Conservation (phyloP, 139 green algal genomes). For the Tetradesmus obliquus region DNA sequence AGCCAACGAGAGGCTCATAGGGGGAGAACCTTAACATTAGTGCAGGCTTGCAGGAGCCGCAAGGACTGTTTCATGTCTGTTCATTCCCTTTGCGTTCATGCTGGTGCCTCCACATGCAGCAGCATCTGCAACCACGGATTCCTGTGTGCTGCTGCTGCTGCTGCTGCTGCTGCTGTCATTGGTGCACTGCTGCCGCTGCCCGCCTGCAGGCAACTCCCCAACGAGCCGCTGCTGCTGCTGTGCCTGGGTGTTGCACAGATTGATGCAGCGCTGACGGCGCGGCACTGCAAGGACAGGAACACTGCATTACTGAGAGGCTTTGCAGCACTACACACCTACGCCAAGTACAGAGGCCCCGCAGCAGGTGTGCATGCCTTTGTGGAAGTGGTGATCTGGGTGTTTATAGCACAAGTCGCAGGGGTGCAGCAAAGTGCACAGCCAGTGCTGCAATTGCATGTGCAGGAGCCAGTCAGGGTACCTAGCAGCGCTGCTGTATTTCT, state of each 20-base stretch:
- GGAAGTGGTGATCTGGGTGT: too few species aligned
- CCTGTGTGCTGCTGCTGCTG: not conserved
- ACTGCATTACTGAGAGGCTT: constrained; percentile 77
- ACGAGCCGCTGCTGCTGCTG: constrained; percentile 77
- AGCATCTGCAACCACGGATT: not conserved
- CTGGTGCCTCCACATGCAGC: not conserved
- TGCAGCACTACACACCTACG: constrained; percentile 59
- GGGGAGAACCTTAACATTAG: too few species aligned
- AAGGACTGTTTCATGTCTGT: too few species aligned
- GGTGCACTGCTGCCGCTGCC: not conserved
- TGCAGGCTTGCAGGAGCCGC: too few species aligned
- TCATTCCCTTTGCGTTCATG: too few species aligned
- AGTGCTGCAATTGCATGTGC: too few species aligned
- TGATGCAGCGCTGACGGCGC: constrained; percentile 52
- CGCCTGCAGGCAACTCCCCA: constrained; percentile 44
- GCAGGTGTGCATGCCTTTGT: constrained; percentile 2
- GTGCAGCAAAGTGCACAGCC: too few species aligned
- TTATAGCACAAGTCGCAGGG: too few species aligned
- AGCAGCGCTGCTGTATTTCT: too few species aligned
- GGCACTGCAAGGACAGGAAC: constrained; percentile 23
- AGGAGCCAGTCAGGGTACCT: too few species aligned
- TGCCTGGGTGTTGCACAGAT: constrained; percentile 65
- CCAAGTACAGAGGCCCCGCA: not conserved
- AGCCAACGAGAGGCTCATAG: too few species aligned
- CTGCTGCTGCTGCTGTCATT: not conserved